Evolutionary conservation across 2,329 filamentous ascomycete species (phyloP), one percentile per base, ranked within the genome.

Genomic region (Rosellinia necatrix): DNA sequence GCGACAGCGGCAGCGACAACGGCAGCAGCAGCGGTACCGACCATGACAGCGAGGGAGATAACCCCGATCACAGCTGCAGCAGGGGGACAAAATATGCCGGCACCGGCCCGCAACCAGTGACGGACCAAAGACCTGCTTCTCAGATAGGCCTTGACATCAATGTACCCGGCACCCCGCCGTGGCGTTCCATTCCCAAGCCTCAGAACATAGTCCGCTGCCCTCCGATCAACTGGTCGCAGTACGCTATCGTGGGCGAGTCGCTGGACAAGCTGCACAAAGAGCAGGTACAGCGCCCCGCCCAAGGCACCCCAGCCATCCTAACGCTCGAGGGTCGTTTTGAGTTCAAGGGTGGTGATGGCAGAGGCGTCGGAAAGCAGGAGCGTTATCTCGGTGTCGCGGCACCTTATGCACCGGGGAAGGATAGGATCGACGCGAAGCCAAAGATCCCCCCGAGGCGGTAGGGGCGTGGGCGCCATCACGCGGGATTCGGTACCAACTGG

Each of bases 141-240:
- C n/a, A n/a, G n/a, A n/a, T n/a, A 35, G 21, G 51, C 6, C 51
- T 51, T n/a, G 38, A 42, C 15, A 12, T 35, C n/a, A 19, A 34
- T 24, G 32, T 2, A 4, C 8, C 47, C 4, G 50, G 30, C 7
- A 57, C 61, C 56, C 68, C 75, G 3, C 53, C 47, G 2, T 92
- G 92, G 76, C 77, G 83, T 2, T 76, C 75, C 15, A 82, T 97
- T 12, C 92, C 92, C 0, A 82, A 81, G 12, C 85, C 90, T 6
- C 93, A 97, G 72, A 89, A 89, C 64, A 78, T 97, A 1, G 87
- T 96, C 22, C 86, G 92, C 35, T 91, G 88, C 75, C 93, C 93
- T 7, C 89, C 91, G 7, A 87, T 97, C 68, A 96, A 97, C 76
- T 97, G 93, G 93, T 85, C 87, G 10, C 92, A 96, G 70, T 97